phyloP scores from a whole-genome alignment of 345 rosid genomes.

The Pistacia vera region DNA sequence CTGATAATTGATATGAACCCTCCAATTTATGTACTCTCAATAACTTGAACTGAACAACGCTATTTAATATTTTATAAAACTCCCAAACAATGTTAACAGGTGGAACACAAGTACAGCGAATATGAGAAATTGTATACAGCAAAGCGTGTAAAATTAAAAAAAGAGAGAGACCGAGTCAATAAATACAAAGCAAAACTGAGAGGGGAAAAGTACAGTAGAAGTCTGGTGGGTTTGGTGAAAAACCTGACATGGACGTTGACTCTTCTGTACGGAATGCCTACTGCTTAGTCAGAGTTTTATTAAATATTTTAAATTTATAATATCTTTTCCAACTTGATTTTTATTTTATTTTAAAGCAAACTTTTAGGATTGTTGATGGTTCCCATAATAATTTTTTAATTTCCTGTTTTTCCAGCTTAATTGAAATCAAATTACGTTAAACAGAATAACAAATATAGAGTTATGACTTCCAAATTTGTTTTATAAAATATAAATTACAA shows the following conservation, averaged over 20 bases:
- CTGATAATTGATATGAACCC: conserved; percentile 4
- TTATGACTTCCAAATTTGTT: too few species aligned
- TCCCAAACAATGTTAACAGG: background rate
- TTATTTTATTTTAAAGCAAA: too few species aligned
- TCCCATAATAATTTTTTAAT: too few species aligned
- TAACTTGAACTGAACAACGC: background rate
- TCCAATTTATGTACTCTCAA: background rate
- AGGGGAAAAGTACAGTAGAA: conserved; percentile 20
- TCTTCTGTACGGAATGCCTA: conserved; percentile 45
- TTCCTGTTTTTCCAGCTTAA: too few species aligned
- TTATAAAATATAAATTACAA: too few species aligned
- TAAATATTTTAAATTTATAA: background rate
- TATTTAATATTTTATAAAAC: background rate
- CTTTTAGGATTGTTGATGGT: too few species aligned
- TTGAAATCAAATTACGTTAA: too few species aligned
- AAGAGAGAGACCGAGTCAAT: conserved; percentile 4
- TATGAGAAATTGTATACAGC: background rate
- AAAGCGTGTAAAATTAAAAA: background rate
- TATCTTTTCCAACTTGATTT: too few species aligned
- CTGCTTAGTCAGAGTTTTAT: conserved; percentile 11
- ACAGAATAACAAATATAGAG: too few species aligned
- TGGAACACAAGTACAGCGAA: background rate
- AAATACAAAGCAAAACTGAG: conserved; percentile 14
- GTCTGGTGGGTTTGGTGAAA: conserved; percentile 39
- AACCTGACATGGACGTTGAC: conserved; percentile 50